A percentile compares a stretch with the other conserved stretches of the same genome.
Evolutionary conservation across 2,329 filamentous ascomycete genomes (phyloP).

Genomic region (Thielaviopsis ethacetica): DNA sequence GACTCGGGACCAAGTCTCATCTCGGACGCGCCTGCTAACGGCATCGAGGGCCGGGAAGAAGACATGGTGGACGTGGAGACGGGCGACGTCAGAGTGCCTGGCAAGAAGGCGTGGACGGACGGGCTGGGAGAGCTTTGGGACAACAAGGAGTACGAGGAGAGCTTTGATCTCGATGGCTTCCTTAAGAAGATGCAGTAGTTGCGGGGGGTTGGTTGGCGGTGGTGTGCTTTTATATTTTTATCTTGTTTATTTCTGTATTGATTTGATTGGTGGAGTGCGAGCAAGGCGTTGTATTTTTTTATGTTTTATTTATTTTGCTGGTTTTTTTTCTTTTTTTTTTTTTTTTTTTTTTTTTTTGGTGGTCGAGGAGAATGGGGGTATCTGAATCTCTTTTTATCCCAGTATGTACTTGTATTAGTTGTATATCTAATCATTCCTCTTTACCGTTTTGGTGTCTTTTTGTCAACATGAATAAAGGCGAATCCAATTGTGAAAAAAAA

Average conservation of each 20-base stretch:
- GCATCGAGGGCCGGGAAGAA: conserved; percentile 48
- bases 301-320: neutral
- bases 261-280: neutral
- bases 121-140: conserved; percentile 95
- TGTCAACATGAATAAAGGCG: too few relatives aligned
- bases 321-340: neutral
- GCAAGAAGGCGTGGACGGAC: conserved; percentile 90
- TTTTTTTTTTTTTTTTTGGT: neutral
- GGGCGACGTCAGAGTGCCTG: conserved; percentile 87
- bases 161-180: conserved; percentile 91
- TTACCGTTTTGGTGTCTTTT: neutral
- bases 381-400: neutral
- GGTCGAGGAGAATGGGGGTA: neutral
- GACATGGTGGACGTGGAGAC: conserved; percentile 90
- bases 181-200: conserved; percentile 71
- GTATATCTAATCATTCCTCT: neutral
- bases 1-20: conserved; percentile 55
- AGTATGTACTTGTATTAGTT: neutral
- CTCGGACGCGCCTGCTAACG: conserved; percentile 32
- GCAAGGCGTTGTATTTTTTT: conserved; percentile 4
- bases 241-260: too few relatives aligned
- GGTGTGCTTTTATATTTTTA: neutral
- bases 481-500: too few relatives aligned
- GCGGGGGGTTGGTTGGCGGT: neutral
- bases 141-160: conserved; percentile 93